Evolutionary conservation across 2,329 filamentous ascomycete species (phyloP).

Genomic region (Phoma herbarum): DNA sequence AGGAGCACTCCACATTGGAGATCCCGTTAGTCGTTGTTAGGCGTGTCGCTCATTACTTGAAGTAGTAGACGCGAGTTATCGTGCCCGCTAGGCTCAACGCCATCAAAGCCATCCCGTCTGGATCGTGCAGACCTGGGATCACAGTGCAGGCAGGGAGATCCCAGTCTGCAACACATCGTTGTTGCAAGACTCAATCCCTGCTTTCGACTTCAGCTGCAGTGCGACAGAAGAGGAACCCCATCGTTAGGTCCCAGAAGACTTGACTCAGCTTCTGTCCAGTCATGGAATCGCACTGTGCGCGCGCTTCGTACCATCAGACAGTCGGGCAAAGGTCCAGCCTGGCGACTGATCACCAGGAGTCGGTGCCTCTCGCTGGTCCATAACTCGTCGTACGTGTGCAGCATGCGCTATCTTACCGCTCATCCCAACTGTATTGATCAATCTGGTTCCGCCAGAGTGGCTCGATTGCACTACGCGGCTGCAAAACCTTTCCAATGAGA

Average conservation of each 20-base stretch:
- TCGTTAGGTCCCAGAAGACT: slow-evolving; percentile 13
- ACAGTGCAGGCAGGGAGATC: slow-evolving; percentile 40
- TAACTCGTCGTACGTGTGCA: slow-evolving; percentile 16
- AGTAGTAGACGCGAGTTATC: slow-evolving; percentile 37
- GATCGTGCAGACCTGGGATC: slow-evolving; percentile 42
- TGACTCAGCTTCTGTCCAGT: slow-evolving; percentile 18
- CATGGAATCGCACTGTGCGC: slow-evolving; percentile 25
- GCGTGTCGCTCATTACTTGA: slow-evolving; percentile 40
- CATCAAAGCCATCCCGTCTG: slow-evolving; percentile 47
- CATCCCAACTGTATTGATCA: slow-evolving; percentile 2
- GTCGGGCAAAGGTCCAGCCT: background rate
- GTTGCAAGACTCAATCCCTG: slow-evolving; percentile 19
- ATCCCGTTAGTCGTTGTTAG: slow-evolving; percentile 42
- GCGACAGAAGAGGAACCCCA: slow-evolving; percentile 16
- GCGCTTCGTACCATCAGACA: slow-evolving; percentile 26
- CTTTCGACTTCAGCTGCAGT: slow-evolving; percentile 28
- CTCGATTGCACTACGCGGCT: slow-evolving; percentile 11
- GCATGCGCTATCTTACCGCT: slow-evolving; percentile 2
- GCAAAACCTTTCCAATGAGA: slow-evolving; percentile 12
- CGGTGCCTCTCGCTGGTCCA: slow-evolving; percentile 10
- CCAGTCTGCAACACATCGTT: slow-evolving; percentile 26
- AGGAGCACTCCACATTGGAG: slow-evolving; percentile 35
- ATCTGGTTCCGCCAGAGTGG: slow-evolving; percentile 4
- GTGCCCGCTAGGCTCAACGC: slow-evolving; percentile 44
- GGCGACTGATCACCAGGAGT: slow-evolving; percentile 12